phyloP scores from a whole-genome alignment of 163 green algal genomes.

The Prototheca cutis region DNA sequence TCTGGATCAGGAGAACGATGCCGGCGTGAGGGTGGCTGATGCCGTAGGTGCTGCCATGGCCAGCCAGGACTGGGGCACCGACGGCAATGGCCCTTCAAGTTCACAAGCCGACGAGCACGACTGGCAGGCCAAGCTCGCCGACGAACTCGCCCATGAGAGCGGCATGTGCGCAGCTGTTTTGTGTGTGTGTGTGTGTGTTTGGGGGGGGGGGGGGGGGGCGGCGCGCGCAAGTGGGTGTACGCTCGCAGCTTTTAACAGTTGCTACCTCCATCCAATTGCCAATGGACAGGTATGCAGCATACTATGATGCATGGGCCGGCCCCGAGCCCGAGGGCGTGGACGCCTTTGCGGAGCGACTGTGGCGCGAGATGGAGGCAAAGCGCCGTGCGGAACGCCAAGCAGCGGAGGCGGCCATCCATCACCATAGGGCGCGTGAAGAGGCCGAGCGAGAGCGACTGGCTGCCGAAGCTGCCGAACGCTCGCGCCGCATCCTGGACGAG shows the following conservation, averaged over 20 bases:
- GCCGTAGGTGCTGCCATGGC: neutral
- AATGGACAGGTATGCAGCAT: neutral
- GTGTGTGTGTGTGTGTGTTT: too few relatives aligned
- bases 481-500: conserved; percentile 35
- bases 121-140: too few relatives aligned
- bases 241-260: too few relatives aligned
- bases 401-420: neutral
- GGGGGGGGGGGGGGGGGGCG: too few relatives aligned
- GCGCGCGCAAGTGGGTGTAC: too few relatives aligned
- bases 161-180: too few relatives aligned
- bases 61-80: neutral
- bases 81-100: too few relatives aligned
- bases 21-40: neutral
- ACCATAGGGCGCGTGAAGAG: neutral
- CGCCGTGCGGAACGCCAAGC: neutral
- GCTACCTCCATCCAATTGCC: neutral
- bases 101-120: neutral
- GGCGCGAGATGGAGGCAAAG: conserved; percentile 34
- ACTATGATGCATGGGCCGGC: too few relatives aligned
- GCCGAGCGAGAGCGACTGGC: neutral
- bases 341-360: conserved; percentile 45
- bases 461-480: conserved; percentile 11
- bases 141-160: too few relatives aligned
- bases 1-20: neutral
- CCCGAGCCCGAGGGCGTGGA: conserved; percentile 34